These are phyloP conservation scores for Discostella pseudostelligera DNA, from an alignment of 108 stramenopile species.

Conservation along the genomic window DNA sequence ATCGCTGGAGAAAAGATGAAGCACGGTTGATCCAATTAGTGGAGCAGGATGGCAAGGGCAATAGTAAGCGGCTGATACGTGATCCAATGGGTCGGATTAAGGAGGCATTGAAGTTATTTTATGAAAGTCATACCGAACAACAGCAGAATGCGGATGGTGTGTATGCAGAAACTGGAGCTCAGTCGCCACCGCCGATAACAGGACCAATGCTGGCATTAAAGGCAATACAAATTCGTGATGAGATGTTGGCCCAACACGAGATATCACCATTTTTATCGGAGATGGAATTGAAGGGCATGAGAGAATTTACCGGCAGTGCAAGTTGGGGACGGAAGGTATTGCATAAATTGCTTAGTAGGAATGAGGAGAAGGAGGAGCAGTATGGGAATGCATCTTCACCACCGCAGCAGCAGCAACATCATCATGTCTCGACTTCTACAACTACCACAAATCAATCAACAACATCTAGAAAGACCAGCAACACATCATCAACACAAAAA, in stretches of 20 bases:
- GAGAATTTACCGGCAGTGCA: slow-evolving; percentile 28
- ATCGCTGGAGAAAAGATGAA: slow-evolving; percentile 43
- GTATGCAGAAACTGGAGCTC: too few species aligned
- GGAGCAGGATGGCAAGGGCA: slow-evolving; percentile 19
- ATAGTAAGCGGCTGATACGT: slow-evolving; percentile 6
- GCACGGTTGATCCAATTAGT: slow-evolving; percentile 16
- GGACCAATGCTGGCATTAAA: slow-evolving; percentile 27
- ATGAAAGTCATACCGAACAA: not conserved
- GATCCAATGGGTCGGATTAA: slow-evolving; percentile 25
- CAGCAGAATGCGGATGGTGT: too few species aligned
- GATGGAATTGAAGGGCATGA: slow-evolving; percentile 22
- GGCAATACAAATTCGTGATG: slow-evolving; percentile 30
- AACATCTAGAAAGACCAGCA: slow-evolving; percentile 1
- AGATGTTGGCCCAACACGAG: slow-evolving; percentile 30
- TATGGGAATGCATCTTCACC: not conserved
- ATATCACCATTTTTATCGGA: slow-evolving; percentile 23
- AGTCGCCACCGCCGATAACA: slow-evolving; percentile 6
- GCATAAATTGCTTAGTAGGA: slow-evolving; percentile 17
- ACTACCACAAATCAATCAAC: not conserved
- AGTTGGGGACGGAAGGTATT: slow-evolving; percentile 37
- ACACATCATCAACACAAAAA: not conserved
- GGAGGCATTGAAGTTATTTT: slow-evolving; percentile 16
- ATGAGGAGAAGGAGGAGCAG: not conserved
- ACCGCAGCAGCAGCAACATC: not conserved
- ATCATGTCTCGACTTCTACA: not conserved